phyloP scores from a whole-genome alignment of 2,329 filamentous ascomycete genomes.

The Xylariaceae sp. region DNA sequence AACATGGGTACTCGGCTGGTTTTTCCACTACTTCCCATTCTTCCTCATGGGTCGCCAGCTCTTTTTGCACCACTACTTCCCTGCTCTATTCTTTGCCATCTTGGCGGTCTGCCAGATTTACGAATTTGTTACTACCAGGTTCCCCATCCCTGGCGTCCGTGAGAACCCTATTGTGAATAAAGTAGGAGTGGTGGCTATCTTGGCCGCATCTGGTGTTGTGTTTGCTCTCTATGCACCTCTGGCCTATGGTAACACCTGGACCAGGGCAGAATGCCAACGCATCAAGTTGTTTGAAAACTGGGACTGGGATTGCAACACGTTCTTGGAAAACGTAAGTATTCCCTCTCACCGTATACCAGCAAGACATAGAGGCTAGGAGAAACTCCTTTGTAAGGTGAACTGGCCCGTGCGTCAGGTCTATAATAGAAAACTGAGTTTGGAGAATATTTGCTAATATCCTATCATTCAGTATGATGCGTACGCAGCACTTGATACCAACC shows the following conservation, averaged over 20 bases:
- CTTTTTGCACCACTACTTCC: conserved; percentile 98
- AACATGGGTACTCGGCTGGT: conserved; percentile 86
- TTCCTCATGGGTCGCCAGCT: conserved; percentile 97
- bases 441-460: conserved; percentile 3
- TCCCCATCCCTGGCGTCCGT: conserved; percentile 63
- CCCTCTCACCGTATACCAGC: conserved; percentile 34
- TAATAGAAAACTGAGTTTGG: not conserved
- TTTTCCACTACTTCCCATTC: conserved; percentile 98
- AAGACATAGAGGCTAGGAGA: conserved; percentile 28
- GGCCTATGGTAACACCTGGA: conserved; percentile 93
- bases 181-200: conserved; percentile 66
- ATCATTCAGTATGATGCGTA: conserved; percentile 47
- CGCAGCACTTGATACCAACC: conserved; percentile 26
- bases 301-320: conserved; percentile 98
- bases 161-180: conserved; percentile 71
- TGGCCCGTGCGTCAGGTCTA: not conserved
- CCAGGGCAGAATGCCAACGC: conserved; percentile 76
- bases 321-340: conserved; percentile 76
- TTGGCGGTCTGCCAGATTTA: conserved; percentile 84
- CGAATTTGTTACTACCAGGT: conserved; percentile 76
- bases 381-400: conserved; percentile 5
- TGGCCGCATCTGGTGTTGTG: conserved; percentile 68
- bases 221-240: conserved; percentile 87
- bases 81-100: conserved; percentile 91
- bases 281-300: conserved; percentile 85